These are phyloP conservation scores for Xylariaceae sp. DNA, from an alignment of 2,329 filamentous ascomycete species.

Conservation along the genomic window DNA sequence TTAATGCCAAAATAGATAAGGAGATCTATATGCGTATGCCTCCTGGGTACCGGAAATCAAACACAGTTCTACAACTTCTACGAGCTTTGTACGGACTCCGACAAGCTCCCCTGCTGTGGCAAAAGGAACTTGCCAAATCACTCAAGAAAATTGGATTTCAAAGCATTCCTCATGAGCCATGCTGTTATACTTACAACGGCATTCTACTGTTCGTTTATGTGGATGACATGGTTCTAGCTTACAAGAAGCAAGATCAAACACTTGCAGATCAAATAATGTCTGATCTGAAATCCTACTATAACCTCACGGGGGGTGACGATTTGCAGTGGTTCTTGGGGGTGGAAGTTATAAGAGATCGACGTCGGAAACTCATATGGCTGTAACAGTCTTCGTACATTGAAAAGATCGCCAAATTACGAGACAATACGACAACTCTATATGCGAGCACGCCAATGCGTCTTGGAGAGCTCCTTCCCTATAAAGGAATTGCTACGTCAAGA, in stretches of 20 bases:
- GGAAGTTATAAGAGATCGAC: not conserved
- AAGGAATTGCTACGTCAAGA: not conserved
- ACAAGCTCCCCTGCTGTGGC: not conserved
- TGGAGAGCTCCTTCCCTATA: not conserved
- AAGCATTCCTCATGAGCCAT: not conserved
- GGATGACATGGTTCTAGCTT: not conserved
- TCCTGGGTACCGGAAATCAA: not conserved
- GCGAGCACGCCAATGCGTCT: not conserved
- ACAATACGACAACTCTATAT: too few relatives aligned
- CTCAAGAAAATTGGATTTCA: not conserved
- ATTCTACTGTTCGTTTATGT: not conserved
- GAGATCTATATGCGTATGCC: constrained; percentile 1
- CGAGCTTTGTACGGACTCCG: not conserved
- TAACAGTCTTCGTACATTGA: constrained; percentile 1
- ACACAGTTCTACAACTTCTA: not conserved
- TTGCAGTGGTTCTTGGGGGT: not conserved
- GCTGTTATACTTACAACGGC: not conserved
- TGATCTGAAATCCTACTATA: not conserved
- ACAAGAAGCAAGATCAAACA: not conserved
- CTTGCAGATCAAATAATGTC: too few relatives aligned
- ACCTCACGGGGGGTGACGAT: not conserved
- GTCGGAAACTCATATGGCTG: not conserved
- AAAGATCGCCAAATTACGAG: not conserved
- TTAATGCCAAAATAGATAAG: not conserved
- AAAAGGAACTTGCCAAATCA: not conserved